Evolutionary conservation across 768 basidiomycete genomes (phyloP).

Genomic region (Trametes elegans): DNA sequence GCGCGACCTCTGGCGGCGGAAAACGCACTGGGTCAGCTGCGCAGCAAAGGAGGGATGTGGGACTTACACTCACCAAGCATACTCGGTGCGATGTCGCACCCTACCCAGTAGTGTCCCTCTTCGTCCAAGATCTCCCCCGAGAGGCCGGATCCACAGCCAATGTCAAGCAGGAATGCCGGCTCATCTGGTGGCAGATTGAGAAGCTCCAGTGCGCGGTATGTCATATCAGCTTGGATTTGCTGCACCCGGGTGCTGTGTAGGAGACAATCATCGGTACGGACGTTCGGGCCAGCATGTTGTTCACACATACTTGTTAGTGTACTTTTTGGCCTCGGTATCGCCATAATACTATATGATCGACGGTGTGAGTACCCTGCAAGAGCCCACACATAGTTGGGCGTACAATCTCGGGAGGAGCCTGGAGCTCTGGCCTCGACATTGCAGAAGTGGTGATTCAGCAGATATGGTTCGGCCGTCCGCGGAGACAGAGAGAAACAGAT

Average conservation of each 20-base stretch:
- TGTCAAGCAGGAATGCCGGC: conserved; percentile 86
- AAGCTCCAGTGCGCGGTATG: conserved; percentile 90
- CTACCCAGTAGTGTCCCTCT: conserved; percentile 90
- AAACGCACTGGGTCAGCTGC: background rate
- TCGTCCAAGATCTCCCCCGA: conserved; percentile 97
- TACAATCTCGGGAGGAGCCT: conserved; percentile 74
- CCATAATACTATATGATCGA: conserved; percentile 79
- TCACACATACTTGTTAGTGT: conserved; percentile 83
- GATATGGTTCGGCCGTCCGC: background rate
- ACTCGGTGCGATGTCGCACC: conserved; percentile 91
- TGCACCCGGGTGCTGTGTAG: conserved; percentile 84
- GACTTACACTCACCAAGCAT: conserved; percentile 95
- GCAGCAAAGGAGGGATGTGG: background rate
- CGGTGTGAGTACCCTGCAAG: background rate
- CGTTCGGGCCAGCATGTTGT: background rate
- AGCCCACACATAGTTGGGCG: conserved; percentile 33
- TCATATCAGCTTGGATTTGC: conserved; percentile 97
- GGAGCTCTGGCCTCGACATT: conserved; percentile 63
- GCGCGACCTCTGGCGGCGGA: conserved; percentile 85
- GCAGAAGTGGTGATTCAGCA: background rate
- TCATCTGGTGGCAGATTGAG: conserved; percentile 78
- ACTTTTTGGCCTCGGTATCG: conserved; percentile 92
- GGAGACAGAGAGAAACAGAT: too few species aligned
- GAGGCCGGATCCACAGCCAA: conserved; percentile 96
- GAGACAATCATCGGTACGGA: background rate